phyloP scores from a whole-genome alignment of 2,329 filamentous ascomycete genomes.

The Ceratocystis papillata region DNA sequence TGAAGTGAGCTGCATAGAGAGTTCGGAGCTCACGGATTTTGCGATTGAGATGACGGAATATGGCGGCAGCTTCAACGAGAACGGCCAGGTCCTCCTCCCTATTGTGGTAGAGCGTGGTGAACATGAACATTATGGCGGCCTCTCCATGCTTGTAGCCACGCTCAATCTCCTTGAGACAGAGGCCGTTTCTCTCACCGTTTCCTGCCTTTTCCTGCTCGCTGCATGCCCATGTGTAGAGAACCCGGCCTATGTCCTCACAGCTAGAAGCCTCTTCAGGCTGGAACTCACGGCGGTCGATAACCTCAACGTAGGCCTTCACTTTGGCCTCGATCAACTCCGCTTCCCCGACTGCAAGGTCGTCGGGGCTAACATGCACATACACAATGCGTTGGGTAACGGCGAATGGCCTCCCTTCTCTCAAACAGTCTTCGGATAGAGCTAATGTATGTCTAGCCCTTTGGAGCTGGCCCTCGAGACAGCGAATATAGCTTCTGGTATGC shows the following conservation, averaged over 20 bases:
- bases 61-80: not conserved
- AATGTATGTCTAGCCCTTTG: not conserved
- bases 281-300: not conserved
- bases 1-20: not conserved
- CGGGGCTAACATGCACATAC: not conserved
- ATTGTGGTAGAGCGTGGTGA: not conserved
- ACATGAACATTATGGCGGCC: not conserved
- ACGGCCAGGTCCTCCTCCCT: not conserved
- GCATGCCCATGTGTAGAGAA: not conserved
- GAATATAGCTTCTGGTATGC: not conserved
- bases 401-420: not conserved
- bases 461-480: not conserved
- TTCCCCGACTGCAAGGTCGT: not conserved
- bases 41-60: not conserved
- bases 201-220: not conserved
- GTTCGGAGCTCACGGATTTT: not conserved
- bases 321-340: not conserved
- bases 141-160: not conserved
- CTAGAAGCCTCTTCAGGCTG: not conserved
- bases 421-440: no score
- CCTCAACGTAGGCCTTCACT: not conserved
- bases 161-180: not conserved
- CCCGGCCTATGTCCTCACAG: not conserved
- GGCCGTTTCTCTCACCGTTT: not conserved
- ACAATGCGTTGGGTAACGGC: not conserved